These are phyloP conservation scores for Globisporangium barbulae DNA, from an alignment of 352 stramenopile genomes.

Conservation along the genomic window DNA sequence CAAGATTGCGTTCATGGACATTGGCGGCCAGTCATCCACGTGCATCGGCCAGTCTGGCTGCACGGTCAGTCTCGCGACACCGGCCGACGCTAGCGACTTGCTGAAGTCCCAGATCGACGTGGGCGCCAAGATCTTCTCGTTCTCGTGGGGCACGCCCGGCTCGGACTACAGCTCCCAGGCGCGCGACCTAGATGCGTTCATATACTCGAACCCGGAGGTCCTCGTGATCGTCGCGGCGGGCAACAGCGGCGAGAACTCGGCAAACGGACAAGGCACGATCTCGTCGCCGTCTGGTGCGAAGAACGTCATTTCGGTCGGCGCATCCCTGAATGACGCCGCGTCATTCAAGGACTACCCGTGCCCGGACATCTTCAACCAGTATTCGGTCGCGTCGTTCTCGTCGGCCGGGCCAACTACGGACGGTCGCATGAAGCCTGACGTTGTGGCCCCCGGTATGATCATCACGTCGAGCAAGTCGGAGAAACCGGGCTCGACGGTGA, in stretches of 20 bases:
- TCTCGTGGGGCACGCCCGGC: slow-evolving; percentile 75
- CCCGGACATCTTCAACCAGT: slow-evolving; percentile 63
- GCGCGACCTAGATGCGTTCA: slow-evolving; percentile 73
- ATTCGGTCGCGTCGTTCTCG: slow-evolving; percentile 81
- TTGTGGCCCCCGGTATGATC: slow-evolving; percentile 82
- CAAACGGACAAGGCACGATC: slow-evolving; percentile 55
- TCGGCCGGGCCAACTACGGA: slow-evolving; percentile 79
- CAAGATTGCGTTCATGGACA: slow-evolving; percentile 91
- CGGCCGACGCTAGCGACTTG: slow-evolving; percentile 54
- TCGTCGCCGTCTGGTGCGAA: slow-evolving; percentile 80
- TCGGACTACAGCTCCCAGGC: slow-evolving; percentile 79
- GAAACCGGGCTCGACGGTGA: slow-evolving; percentile 43
- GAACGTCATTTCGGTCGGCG: slow-evolving; percentile 82
- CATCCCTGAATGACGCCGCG: slow-evolving; percentile 60
- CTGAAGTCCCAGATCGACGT: slow-evolving; percentile 68
- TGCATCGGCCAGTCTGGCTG: slow-evolving; percentile 54
- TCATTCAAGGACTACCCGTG: slow-evolving; percentile 51
- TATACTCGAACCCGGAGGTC: slow-evolving; percentile 83
- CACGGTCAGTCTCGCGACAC: slow-evolving; percentile 54
- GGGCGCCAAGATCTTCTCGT: slow-evolving; percentile 79
- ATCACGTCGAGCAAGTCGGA: slow-evolving; percentile 73
- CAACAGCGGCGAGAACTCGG: slow-evolving; percentile 80
- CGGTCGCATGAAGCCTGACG: slow-evolving; percentile 83
- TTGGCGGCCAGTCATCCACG: slow-evolving; percentile 50
- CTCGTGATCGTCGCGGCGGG: slow-evolving; percentile 86